phyloP scores from a whole-genome alignment of 768 basidiomycete species.

The Hydnomerulius pinastri region DNA sequence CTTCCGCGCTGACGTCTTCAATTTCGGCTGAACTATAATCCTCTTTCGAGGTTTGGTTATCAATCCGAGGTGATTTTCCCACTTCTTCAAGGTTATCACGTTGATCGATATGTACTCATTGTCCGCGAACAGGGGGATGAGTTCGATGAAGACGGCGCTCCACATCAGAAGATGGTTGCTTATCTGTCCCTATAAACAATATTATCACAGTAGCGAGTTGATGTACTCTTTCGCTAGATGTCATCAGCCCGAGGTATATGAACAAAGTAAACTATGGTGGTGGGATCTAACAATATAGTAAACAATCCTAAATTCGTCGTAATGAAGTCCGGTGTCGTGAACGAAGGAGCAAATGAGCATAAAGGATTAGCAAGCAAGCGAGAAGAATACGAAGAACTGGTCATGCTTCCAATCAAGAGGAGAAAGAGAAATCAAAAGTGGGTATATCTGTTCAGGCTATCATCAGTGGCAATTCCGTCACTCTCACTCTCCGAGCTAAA shows the following conservation, averaged over 20 bases:
- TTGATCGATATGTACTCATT: constrained; percentile 23
- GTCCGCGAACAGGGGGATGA: constrained; percentile 54
- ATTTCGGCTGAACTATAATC: constrained; percentile 13
- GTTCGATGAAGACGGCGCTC: constrained; percentile 83
- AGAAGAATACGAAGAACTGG: constrained; percentile 17
- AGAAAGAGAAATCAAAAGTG: constrained; percentile 32
- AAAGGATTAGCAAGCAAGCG: constrained; percentile 40
- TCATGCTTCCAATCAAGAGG: constrained; percentile 18
- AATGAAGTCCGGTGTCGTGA: constrained; percentile 33
- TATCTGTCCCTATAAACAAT: constrained; percentile 46
- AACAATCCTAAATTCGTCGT: constrained; percentile 21
- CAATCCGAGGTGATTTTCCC: constrained; percentile 53
- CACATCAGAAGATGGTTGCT: constrained; percentile 82
- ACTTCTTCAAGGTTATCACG: constrained; percentile 13
- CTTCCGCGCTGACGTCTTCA: constrained; percentile 9
- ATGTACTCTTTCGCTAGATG: constrained; percentile 19
- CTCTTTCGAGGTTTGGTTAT: constrained; percentile 64
- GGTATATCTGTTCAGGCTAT: constrained; percentile 40
- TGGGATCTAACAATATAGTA: constrained; percentile 44
- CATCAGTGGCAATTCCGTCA: constrained; percentile 60
- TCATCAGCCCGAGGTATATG: constrained; percentile 25
- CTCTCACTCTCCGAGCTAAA: constrained; percentile 72
- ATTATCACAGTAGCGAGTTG: constrained; percentile 27
- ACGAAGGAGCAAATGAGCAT: constrained; percentile 18
- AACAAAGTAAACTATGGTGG: constrained; percentile 33